phyloP scores from a whole-genome alignment of 2,329 filamentous ascomycete species.

The Aspergillus vadensis region DNA sequence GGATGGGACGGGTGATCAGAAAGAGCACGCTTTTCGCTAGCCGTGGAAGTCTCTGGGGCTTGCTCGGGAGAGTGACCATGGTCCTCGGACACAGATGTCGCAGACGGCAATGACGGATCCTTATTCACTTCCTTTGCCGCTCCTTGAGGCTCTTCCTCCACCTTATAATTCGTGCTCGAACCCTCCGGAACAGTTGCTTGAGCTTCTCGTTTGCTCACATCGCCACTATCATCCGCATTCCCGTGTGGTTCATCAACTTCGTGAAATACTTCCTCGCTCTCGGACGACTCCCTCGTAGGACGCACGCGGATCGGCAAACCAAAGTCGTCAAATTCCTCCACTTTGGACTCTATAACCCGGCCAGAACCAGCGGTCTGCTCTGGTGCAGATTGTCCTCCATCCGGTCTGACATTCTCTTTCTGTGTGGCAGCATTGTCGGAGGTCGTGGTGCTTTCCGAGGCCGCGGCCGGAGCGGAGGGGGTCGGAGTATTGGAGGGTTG shows the following conservation, averaged over 20 bases:
- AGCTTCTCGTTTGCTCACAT: background rate
- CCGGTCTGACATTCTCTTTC: slow-evolving; percentile 20
- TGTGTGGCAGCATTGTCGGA: slow-evolving; percentile 15
- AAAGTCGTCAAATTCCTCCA: slow-evolving; percentile 42
- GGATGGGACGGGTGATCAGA: background rate
- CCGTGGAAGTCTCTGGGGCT: background rate
- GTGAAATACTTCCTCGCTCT: slow-evolving; percentile 23
- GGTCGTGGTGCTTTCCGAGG: slow-evolving; percentile 12
- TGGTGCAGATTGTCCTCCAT: slow-evolving; percentile 7
- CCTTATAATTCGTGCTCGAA: background rate
- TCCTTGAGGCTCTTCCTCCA: background rate
- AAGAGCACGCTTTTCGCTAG: slow-evolving; percentile 8
- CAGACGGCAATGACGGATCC: slow-evolving; percentile 7
- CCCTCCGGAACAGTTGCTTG: background rate
- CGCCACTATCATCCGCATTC: background rate
- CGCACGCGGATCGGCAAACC: slow-evolving; percentile 40
- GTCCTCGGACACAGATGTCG: slow-evolving; percentile 3
- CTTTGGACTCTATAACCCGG: slow-evolving; percentile 9
- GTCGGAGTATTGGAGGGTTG: slow-evolving; percentile 17
- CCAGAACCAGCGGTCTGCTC: slow-evolving; percentile 5
- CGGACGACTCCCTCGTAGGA: slow-evolving; percentile 18
- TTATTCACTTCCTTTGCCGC: slow-evolving; percentile 3
- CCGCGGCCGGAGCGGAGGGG: slow-evolving; percentile 1
- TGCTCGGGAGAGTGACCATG: slow-evolving; percentile 1
- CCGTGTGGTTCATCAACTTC: slow-evolving; percentile 19